Evolutionary conservation across 164 flowering plant genomes (phyloP).

Genomic region (Hamamelis virginiana): DNA sequence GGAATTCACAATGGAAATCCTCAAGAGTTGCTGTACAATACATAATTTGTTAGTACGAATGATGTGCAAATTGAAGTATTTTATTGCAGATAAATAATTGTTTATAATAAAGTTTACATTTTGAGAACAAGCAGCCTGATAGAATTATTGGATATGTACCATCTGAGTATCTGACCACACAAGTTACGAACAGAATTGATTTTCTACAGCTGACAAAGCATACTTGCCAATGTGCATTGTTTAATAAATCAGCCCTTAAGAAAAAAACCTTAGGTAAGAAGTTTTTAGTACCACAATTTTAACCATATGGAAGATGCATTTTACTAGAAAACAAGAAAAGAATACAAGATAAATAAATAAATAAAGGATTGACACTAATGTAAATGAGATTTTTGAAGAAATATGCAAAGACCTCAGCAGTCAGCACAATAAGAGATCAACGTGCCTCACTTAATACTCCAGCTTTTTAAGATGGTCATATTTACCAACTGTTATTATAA

Average conservation of each 20-base stretch:
- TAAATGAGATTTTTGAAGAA: too few relatives aligned
- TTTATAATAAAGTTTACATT: not conserved
- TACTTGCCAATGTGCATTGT: not conserved
- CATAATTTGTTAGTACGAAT: not conserved
- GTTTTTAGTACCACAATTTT: not conserved
- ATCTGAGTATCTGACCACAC: not conserved
- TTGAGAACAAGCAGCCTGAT: not conserved
- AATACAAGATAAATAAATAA: too few relatives aligned
- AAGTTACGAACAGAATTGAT: not conserved
- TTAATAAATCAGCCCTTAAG: not conserved
- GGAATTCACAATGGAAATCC: not conserved
- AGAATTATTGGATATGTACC: not conserved
- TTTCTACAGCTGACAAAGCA: not conserved
- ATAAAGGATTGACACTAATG: too few relatives aligned
- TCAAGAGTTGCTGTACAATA: not conserved
- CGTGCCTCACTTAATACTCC: too few relatives aligned
- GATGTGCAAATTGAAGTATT: not conserved
- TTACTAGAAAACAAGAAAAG: too few relatives aligned
- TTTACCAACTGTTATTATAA: too few relatives aligned
- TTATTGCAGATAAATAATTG: not conserved
- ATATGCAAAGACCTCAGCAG: too few relatives aligned
- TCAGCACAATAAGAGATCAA: too few relatives aligned
- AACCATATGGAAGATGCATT: not conserved
- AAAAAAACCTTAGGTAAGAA: not conserved
- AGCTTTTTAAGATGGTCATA: too few relatives aligned